Base-by-base conservation (phyloP, 495 filamentous ascomycete species). In the Neurospora sp. region DNA sequence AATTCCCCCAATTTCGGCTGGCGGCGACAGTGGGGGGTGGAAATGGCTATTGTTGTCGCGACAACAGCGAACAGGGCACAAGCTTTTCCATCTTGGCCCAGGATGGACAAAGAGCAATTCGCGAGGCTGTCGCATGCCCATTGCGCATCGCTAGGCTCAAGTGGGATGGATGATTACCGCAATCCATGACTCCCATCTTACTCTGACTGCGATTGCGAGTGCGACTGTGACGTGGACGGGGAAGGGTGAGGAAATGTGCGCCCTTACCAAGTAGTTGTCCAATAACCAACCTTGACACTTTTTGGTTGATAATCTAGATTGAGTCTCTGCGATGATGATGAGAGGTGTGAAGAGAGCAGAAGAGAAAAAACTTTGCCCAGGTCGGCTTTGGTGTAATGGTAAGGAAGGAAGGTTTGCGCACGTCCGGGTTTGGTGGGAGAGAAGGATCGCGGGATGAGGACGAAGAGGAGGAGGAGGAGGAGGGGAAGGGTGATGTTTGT, bases 1-100 rank as follows among this genome's bases (percentile, higher is more conserved):
- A 66, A 66, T 35, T 66, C 27, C 74, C 70, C 74, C 70, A 77
- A 74, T 77, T 70, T 75, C 75, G 76, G 76, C 76, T 76, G 77
- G 78, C 73, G 71, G 73, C 73, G 62, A 72, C 20, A 42, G 73
- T 62, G 73, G 75, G 75, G 66, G 78, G 78, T 73, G 69, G 60
- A 74, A 74, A 78, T 75, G 42, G 46, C 27, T 37, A 18, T 66
- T 66, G 54, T 66, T 35, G 54, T 37, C 27, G 54, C 31, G 54
- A 66, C 27, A 66, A 66, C 54, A 66, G 23, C 54, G 54, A 62
- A 62, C 23, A 35, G 54, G 27, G 54, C 42, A 62, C 54, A 27
- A 62, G 54, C 54, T 62, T 31, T 62, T 35, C 27, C 27, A 35
- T 66, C 27, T 35, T 66, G 27, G 54, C 54, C 27, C 27, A 62